Evolutionary conservation across 192 early-diverging fungal species (phyloP).

Genomic region (Funneliformis geosporum): DNA sequence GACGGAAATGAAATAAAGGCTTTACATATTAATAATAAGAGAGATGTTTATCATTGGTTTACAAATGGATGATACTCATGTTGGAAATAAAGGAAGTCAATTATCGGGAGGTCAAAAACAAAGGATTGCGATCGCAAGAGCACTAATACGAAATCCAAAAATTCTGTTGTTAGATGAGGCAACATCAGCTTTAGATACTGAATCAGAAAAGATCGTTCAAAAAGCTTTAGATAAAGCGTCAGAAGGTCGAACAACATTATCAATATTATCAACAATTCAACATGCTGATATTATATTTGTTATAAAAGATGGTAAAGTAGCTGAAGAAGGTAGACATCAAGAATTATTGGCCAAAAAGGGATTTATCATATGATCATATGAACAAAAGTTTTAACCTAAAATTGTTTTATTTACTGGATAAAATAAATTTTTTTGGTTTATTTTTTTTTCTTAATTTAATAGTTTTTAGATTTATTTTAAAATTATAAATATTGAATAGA

Average conservation of each 20-base stretch:
- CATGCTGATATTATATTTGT: constrained; percentile 88
- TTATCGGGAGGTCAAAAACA: constrained; percentile 71
- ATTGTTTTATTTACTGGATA: too few relatives aligned
- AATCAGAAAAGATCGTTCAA: constrained; percentile 80
- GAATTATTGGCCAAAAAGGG: constrained; percentile 65
- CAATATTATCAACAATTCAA: constrained; percentile 77
- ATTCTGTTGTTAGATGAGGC: constrained; percentile 85
- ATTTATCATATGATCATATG: constrained; percentile 63
- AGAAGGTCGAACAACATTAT: constrained; percentile 58
- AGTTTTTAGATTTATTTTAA: too few relatives aligned
- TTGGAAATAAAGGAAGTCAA: constrained; percentile 61
- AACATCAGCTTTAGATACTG: constrained; percentile 77
- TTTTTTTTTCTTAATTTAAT: too few relatives aligned
- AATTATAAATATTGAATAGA: too few relatives aligned
- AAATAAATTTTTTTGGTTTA: too few relatives aligned
- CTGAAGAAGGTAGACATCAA: constrained; percentile 76
- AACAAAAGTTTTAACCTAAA: constrained; percentile 39
- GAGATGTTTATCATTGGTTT: constrained; percentile 52
- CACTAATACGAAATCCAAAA: constrained; percentile 64
- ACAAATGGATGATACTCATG: constrained; percentile 56
- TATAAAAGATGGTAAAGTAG: constrained; percentile 66
- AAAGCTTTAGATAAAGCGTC: constrained; percentile 70
- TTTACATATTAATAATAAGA: constrained; percentile 44
- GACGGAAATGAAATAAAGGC: constrained; percentile 48
- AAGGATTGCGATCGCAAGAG: constrained; percentile 70